phyloP scores from a whole-genome alignment of 73 alveolate species.

The Strombidium stylifer region DNA sequence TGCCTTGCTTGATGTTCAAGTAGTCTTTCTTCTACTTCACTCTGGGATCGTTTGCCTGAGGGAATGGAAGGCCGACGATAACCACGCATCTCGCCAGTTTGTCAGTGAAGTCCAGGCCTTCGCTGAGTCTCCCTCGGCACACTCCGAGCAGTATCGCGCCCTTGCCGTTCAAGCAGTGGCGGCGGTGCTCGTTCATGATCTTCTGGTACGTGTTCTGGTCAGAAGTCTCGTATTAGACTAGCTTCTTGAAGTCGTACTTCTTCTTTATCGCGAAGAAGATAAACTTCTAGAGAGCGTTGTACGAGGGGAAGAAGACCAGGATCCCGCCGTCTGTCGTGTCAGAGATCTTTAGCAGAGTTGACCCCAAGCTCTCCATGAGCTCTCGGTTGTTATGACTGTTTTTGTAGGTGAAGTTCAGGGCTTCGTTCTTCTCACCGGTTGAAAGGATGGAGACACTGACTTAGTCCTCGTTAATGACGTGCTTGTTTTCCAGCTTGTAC shows the following conservation, averaged over 20 bases:
- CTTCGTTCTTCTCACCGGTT: slow-evolving; percentile 53
- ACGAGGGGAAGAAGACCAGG: slow-evolving; percentile 88
- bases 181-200: slow-evolving; percentile 8
- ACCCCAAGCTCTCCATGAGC: slow-evolving; percentile 75
- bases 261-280: slow-evolving; percentile 59
- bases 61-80: slow-evolving; percentile 92
- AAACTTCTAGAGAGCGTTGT: slow-evolving; percentile 72
- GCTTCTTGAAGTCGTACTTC: slow-evolving; percentile 45
- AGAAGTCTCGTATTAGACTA: slow-evolving; percentile 86
- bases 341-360: slow-evolving; percentile 57
- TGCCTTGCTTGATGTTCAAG: slow-evolving; percentile 65
- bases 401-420: slow-evolving; percentile 66
- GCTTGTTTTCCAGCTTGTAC: slow-evolving; percentile 78
- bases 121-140: slow-evolving; percentile 85
- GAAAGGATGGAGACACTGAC: slow-evolving; percentile 63
- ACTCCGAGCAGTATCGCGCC: slow-evolving; percentile 91
- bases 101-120: slow-evolving; percentile 94
- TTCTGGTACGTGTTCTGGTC: slow-evolving; percentile 37
- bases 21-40: slow-evolving; percentile 78
- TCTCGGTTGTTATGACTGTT: slow-evolving; percentile 68
- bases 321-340: slow-evolving; percentile 88
- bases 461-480: slow-evolving; percentile 85
- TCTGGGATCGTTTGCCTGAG: slow-evolving; percentile 81
- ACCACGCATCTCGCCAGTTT: slow-evolving; percentile 89
- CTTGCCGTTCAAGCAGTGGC: slow-evolving; percentile 22